phyloP scores from a whole-genome alignment of 179 eudicot species.

The Actinidia arguta region DNA sequence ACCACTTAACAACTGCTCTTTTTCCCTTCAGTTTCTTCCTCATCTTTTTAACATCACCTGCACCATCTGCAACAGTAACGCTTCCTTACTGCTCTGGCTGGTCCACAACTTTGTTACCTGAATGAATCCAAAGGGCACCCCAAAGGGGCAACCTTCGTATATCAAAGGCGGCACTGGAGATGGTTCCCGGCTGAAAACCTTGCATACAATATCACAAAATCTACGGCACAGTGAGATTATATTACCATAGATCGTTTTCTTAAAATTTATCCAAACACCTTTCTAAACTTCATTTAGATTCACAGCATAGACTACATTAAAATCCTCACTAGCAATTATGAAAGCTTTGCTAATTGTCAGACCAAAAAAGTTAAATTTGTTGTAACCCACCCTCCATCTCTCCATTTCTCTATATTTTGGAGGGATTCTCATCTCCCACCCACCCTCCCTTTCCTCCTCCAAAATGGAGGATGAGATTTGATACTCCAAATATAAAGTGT shows the following conservation, averaged over 20 bases:
- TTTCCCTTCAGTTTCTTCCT: slow-evolving; percentile 93
- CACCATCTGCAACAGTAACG: slow-evolving; percentile 32
- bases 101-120: slow-evolving; percentile 43
- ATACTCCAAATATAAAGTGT: too few species aligned
- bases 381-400: too few species aligned
- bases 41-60: slow-evolving; percentile 46
- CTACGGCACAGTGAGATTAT: slow-evolving; percentile 48
- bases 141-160: slow-evolving; percentile 19
- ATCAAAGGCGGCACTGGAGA: slow-evolving; percentile 30
- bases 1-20: slow-evolving; percentile 92
- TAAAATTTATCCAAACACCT: not conserved
- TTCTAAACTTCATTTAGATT: slow-evolving; percentile 6
- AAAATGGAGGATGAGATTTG: too few species aligned
- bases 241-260: not conserved
- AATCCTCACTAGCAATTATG: not conserved
- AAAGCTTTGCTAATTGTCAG: not conserved
- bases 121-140: slow-evolving; percentile 47
- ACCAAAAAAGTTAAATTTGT: not conserved
- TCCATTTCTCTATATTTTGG: too few species aligned
- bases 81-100: slow-evolving; percentile 39
- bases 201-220: slow-evolving; percentile 48
- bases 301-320: not conserved
- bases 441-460: too few species aligned
- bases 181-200: slow-evolving; percentile 40
- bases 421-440: too few species aligned